These are phyloP conservation scores for Hypoxylon sp. DNA, from an alignment of 2,329 filamentous ascomycete genomes.

Conservation along the genomic window DNA sequence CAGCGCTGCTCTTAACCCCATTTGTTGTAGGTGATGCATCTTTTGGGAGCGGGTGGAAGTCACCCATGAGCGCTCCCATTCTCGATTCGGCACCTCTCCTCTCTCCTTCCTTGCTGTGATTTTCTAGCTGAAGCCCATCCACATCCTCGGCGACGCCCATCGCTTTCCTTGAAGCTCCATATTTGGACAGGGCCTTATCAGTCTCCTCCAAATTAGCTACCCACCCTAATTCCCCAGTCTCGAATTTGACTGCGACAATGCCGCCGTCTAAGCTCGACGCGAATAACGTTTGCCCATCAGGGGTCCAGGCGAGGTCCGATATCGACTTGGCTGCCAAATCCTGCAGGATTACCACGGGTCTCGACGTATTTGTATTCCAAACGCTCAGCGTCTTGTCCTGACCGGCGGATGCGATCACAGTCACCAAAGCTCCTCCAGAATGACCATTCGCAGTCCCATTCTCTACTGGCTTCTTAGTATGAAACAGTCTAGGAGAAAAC, in stretches of 20 bases:
- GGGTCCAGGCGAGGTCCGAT: constrained; percentile 93
- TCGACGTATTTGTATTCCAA: constrained; percentile 96
- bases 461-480: constrained; percentile 74
- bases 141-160: constrained; percentile 94
- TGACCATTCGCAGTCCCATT: constrained; percentile 64
- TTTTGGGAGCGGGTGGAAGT: constrained; percentile 70
- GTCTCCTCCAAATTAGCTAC: constrained; percentile 89
- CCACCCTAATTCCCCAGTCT: constrained; percentile 89
- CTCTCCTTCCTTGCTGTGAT: constrained; percentile 92
- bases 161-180: constrained; percentile 86
- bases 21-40: constrained; percentile 63
- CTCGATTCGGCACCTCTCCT: constrained; percentile 89
- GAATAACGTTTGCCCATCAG: constrained; percentile 89
- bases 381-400: constrained; percentile 97
- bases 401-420: constrained; percentile 95
- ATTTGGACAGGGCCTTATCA: constrained; percentile 92
- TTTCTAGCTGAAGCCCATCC: constrained; percentile 87
- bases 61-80: constrained; percentile 99
- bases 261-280: constrained; percentile 90
- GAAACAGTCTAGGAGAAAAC: constrained; percentile 93
- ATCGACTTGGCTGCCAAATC: constrained; percentile 92
- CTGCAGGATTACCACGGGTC: constrained; percentile 90
- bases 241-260: constrained; percentile 85
- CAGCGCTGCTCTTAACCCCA: constrained; percentile 61
- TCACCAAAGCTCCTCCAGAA: constrained; percentile 72